Conservation (phyloP, 352 stramenopile genomes). For the Phytopythium montanum region DNA sequence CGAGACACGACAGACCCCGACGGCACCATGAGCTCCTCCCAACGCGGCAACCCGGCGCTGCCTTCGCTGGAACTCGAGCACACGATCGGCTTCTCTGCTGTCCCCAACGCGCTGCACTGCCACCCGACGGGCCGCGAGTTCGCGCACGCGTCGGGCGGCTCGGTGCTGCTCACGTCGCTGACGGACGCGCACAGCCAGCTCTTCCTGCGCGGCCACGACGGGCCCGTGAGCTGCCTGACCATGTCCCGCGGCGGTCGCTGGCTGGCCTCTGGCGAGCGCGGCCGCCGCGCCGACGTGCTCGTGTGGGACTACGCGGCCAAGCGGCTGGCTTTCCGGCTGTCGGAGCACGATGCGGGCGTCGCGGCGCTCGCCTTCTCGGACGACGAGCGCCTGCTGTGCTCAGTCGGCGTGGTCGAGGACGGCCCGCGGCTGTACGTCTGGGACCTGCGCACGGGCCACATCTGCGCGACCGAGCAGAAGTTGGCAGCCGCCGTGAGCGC, state of each 20-base stretch:
- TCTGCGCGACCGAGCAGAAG: conserved; percentile 82
- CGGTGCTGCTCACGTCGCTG: conserved; percentile 74
- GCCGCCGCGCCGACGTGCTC: conserved; percentile 81
- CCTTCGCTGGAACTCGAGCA: conserved; percentile 87
- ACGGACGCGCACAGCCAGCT: conserved; percentile 78
- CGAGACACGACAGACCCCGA: not conserved
- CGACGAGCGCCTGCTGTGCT: conserved; percentile 87
- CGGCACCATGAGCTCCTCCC: not conserved
- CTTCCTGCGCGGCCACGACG: conserved; percentile 85
- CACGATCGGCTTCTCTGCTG: conserved; percentile 88
- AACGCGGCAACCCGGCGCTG: not conserved
- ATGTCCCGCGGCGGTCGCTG: conserved; percentile 74
- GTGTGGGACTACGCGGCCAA: conserved; percentile 86
- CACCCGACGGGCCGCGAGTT: conserved; percentile 81
- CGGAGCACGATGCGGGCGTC: conserved; percentile 91
- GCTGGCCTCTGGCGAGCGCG: conserved; percentile 83
- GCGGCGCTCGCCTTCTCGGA: conserved; percentile 87
- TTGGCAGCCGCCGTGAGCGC: conserved; percentile 50
- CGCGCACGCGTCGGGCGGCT: conserved; percentile 86
- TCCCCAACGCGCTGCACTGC: conserved; percentile 83
- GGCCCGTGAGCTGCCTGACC: conserved; percentile 72
- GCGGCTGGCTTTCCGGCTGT: conserved; percentile 76
- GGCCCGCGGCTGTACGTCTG: conserved; percentile 84
- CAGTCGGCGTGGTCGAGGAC: conserved; percentile 75
- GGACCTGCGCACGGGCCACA: conserved; percentile 87